Base-by-base conservation (phyloP, 257 asterid genomes). In the Apocynum venetum region DNA sequence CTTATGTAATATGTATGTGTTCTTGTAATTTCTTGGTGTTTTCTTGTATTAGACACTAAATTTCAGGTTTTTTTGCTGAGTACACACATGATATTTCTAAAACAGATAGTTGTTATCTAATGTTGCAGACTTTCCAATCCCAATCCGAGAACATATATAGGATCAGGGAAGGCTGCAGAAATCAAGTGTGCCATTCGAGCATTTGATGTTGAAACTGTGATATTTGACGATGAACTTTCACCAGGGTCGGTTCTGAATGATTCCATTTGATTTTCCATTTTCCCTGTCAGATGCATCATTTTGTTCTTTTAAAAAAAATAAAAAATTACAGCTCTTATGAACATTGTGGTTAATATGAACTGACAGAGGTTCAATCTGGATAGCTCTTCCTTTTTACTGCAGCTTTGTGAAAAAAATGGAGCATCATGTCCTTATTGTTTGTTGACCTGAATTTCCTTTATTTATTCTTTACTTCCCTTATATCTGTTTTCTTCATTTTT, bases 141-240 rank as follows among this genome's bases (percentile, higher is more conserved):
- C n/a, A 91, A 95, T 80, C 93, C 98, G 17, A 89, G 89, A 86
- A 93, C 99, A 19, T 95, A 95, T 78, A 93, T 95, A 77, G 99
- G 99, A 75, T 93, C 98, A 2, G 99, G 99, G 57, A 96, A 96
- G 88, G 98, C 93, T 83, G 89, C 90, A 46, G 99, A 96, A 79
- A 93, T 96, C 75, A 96, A 89, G 90, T 90, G 86, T 72, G 97
- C 98, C 3, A 89, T 96, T 86, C 86, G 87, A 85, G 98, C 96
- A 72, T 84, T 91, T 81, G 99, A 76, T 72, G 91, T 87, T 56
- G 98, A 93, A 90, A 91, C 98, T 35, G 97, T 96, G 43, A 90
- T 96, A 80, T 93, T 96, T 76, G 98, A 96, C 71, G 99, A 96
- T 75, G 99, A 96, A 74, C 98, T 96, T 80, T 96, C 97, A 56